These are phyloP conservation scores for Panellus pusillus DNA, from an alignment of 768 basidiomycete species.

Conservation along the genomic window DNA sequence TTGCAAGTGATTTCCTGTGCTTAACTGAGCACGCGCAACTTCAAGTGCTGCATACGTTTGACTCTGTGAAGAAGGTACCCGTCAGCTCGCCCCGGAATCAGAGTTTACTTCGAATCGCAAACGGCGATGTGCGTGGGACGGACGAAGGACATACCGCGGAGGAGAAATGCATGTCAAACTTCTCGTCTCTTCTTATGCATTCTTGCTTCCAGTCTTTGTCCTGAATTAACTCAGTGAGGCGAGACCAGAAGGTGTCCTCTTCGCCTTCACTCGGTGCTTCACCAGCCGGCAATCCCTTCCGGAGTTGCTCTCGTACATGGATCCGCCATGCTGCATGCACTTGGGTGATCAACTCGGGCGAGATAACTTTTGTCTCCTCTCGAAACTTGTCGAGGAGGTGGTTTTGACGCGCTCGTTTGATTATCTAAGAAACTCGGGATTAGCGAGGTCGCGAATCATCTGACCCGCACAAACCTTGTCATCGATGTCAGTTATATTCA, in stretches of 20 bases:
- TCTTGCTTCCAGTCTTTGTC: constrained; percentile 69
- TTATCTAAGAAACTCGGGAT: constrained; percentile 62
- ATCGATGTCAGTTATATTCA: constrained; percentile 99
- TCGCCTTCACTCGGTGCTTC: constrained; percentile 49
- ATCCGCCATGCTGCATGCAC: constrained; percentile 63
- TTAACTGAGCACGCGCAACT: constrained; percentile 45
- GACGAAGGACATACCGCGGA: constrained; percentile 59
- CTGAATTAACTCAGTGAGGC: constrained; percentile 46
- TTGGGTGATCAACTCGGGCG: constrained; percentile 55
- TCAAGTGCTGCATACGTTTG: constrained; percentile 53
- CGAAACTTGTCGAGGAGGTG: constrained; percentile 67
- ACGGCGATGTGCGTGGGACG: constrained; percentile 14
- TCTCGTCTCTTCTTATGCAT: constrained; percentile 79
- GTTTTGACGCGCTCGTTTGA: constrained; percentile 83
- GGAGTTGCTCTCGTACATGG: constrained; percentile 64
- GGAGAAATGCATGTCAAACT: constrained; percentile 86
- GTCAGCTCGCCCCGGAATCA: constrained; percentile 18
- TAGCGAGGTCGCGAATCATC: constrained; percentile 8
- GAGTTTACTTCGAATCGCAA: constrained; percentile 15
- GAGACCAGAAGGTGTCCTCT: constrained; percentile 55
- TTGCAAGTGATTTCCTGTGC: constrained; percentile 37
- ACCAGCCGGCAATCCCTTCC: constrained; percentile 57
- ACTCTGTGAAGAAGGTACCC: constrained; percentile 36
- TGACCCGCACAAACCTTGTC: constrained; percentile 73
- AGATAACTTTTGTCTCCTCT: constrained; percentile 51